Evolutionary conservation across 192 early-diverging fungal genomes (phyloP).

Genomic region (Bifiguratus adelaidae): DNA sequence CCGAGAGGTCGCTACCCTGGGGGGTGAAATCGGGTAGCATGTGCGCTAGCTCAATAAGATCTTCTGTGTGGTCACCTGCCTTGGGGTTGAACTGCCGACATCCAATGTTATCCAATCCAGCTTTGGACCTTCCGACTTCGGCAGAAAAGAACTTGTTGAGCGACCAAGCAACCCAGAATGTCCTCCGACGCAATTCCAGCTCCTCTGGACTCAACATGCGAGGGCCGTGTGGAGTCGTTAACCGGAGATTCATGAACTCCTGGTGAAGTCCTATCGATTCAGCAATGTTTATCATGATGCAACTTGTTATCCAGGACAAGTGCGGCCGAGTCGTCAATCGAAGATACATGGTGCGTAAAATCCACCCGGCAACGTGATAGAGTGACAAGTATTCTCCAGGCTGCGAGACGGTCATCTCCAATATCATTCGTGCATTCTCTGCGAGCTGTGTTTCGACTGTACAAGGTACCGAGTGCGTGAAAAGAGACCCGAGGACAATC

Average conservation of each 20-base stretch:
- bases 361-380: slow-evolving; percentile 1
- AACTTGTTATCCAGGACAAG: slow-evolving; percentile 1
- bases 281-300: slow-evolving; percentile 1
- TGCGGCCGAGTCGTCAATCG: slow-evolving; percentile 2
- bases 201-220: not conserved
- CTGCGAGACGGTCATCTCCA: slow-evolving; percentile 3
- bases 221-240: slow-evolving; percentile 1
- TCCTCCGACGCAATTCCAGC: slow-evolving; percentile 4
- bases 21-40: slow-evolving; percentile 2
- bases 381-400: slow-evolving; percentile 2
- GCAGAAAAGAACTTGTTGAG: slow-evolving; percentile 3
- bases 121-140: slow-evolving; percentile 1
- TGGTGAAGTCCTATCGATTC: slow-evolving; percentile 3
- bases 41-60: slow-evolving; percentile 1
- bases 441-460: slow-evolving; percentile 1
- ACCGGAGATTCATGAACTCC: slow-evolving; percentile 2
- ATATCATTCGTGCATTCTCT: slow-evolving; percentile 3
- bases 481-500: slow-evolving; percentile 1
- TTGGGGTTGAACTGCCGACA: not conserved
- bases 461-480: slow-evolving; percentile 1
- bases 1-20: not conserved
- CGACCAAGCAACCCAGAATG: slow-evolving; percentile 4
- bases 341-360: slow-evolving; percentile 3
- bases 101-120: slow-evolving; percentile 1
- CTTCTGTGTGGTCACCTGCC: slow-evolving; percentile 2